phyloP scores from a whole-genome alignment of 225 moss, liverwort and hornwort genomes.

The Rhytidiadelphus loreus region DNA sequence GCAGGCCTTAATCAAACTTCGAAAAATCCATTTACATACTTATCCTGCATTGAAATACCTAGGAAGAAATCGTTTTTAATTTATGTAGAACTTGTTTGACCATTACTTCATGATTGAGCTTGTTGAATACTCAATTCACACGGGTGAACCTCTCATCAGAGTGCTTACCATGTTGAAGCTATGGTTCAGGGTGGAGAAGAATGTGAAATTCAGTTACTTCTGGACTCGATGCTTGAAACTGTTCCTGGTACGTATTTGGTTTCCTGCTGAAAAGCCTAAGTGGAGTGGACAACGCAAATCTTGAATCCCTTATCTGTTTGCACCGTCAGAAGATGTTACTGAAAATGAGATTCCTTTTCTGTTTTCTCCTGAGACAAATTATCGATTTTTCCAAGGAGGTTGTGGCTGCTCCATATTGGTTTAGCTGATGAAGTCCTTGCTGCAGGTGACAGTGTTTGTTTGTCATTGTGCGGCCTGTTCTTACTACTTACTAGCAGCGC shows the following conservation, averaged over 20 bases:
- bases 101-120: not conserved
- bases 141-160: not conserved
- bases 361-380: not conserved
- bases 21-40: not conserved
- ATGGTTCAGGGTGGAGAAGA: conserved; percentile 78
- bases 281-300: not conserved
- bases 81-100: not conserved
- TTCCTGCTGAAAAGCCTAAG: not conserved
- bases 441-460: conserved; percentile 74
- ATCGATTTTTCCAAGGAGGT: not conserved
- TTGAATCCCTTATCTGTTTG: not conserved
- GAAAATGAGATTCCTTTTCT: not conserved
- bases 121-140: not conserved
- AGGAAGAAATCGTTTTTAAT: not conserved
- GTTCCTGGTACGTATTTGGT: conserved; percentile 22
- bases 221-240: conserved; percentile 78
- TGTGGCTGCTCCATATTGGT: not conserved
- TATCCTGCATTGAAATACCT: not conserved
- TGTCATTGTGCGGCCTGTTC: conserved; percentile 81
- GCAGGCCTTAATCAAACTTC: not conserved
- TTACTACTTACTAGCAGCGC: conserved; percentile 65
- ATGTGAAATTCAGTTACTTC: conserved; percentile 82
- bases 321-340: not conserved
- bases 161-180: not conserved
- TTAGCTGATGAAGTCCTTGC: conserved; percentile 3